Evolutionary conservation across 306 rosid genomes (phyloP).

Genomic region (Lagenaria siceraria): DNA sequence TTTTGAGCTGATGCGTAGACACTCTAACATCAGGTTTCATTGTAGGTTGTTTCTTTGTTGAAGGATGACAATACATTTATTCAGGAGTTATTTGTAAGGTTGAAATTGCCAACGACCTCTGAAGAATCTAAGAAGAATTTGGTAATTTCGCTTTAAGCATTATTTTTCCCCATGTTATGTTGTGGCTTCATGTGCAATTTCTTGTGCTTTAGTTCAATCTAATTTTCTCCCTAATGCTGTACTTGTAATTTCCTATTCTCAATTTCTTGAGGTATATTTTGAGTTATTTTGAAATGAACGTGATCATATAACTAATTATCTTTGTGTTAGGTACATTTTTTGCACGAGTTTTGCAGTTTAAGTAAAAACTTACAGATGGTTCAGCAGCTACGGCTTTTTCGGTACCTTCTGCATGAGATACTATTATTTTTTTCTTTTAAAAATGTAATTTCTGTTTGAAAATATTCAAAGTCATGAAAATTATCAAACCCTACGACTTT

Average conservation of each 20-base stretch:
- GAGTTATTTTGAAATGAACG: not conserved
- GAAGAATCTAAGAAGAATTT: conserved; percentile 74
- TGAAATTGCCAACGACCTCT: conserved; percentile 55
- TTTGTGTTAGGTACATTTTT: conserved; percentile 54
- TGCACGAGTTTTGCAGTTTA: conserved; percentile 84
- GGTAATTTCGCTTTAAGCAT: conserved; percentile 32
- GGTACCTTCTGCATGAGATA: conserved; percentile 31
- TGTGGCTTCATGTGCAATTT: not conserved
- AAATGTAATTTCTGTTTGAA: not conserved
- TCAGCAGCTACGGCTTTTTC: conserved; percentile 78
- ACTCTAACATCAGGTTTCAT: conserved; percentile 15
- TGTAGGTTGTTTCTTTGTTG: conserved; percentile 75
- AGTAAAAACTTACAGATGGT: conserved; percentile 94
- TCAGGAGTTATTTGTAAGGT: conserved; percentile 82
- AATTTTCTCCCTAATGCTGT: not conserved
- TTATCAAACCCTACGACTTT: conserved; percentile 5
- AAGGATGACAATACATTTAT: conserved; percentile 84
- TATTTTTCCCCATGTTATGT: not conserved
- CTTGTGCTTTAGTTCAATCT: not conserved
- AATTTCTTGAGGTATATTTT: not conserved
- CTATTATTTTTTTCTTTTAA: not conserved
- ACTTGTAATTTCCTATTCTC: not conserved
- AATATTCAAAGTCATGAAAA: too few relatives aligned
- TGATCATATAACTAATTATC: not conserved
- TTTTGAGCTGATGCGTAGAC: not conserved